Conservation (phyloP, 2,329 filamentous ascomycete genomes). For the Xylaria sp. region DNA sequence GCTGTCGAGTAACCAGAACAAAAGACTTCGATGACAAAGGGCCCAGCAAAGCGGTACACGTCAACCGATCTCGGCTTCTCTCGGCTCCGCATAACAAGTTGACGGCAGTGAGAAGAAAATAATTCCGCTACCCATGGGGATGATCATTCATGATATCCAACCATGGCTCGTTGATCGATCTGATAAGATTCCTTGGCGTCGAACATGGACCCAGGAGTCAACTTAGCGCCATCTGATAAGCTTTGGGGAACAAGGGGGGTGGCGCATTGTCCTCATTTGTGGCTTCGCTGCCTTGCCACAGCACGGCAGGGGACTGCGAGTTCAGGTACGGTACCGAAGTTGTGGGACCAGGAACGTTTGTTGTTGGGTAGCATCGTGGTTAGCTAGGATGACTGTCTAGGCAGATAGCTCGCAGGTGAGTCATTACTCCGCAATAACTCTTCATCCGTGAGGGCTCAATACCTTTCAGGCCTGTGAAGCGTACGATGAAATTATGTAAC, state of each 20-base stretch:
- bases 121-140: neutral
- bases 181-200: conserved; percentile 28
- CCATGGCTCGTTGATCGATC: conserved; percentile 8
- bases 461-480: neutral
- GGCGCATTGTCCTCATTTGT: neutral
- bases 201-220: neutral
- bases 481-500: neutral
- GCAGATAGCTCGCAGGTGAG: neutral
- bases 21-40: neutral
- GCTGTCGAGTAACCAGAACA: conserved; percentile 5
- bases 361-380: neutral
- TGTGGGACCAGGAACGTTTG: neutral
- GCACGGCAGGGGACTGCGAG: neutral
- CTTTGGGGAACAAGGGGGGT: neutral
- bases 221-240: conserved; percentile 31
- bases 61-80: conserved; percentile 10
- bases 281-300: neutral
- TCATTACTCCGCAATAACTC: neutral
- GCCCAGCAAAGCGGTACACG: neutral
- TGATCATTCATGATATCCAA: neutral
- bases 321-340: neutral
- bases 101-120: conserved; percentile 11
- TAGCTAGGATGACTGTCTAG: neutral
- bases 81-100: conserved; percentile 8
- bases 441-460: neutral